Evolutionary conservation across 768 basidiomycete species (phyloP).

Genomic region (Leccinum subtestaceum): DNA sequence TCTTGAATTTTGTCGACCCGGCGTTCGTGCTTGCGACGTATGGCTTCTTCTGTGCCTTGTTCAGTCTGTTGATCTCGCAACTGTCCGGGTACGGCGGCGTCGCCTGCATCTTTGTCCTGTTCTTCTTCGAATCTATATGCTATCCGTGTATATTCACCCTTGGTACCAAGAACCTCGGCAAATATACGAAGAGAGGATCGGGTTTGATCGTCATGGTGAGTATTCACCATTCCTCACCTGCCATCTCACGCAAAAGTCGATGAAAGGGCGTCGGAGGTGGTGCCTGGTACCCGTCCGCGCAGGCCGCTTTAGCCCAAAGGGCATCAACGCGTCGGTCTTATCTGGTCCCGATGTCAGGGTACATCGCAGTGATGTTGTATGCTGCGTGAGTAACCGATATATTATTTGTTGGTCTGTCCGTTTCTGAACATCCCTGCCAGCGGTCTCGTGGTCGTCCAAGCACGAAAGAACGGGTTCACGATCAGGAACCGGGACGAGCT

Average conservation of each 20-base stretch:
- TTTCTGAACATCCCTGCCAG: conserved; percentile 28
- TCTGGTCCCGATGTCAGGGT: conserved; percentile 58
- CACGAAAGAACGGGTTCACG: conserved; percentile 47
- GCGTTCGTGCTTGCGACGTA: conserved; percentile 59
- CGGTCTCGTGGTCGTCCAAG: conserved; percentile 52
- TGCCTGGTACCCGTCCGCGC: conserved; percentile 67
- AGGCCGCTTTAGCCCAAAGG: conserved; percentile 52
- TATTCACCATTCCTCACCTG: background rate
- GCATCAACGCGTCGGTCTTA: conserved; percentile 53
- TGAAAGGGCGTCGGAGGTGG: conserved; percentile 58
- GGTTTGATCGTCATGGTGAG: conserved; percentile 61
- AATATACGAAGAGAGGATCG: conserved; percentile 58
- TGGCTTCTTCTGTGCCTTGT: conserved; percentile 48
- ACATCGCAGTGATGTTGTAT: conserved; percentile 55
- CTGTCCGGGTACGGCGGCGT: conserved; percentile 54
- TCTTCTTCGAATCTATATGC: conserved; percentile 78
- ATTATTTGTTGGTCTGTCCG: background rate
- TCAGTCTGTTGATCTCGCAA: conserved; percentile 50
- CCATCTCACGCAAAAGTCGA: background rate
- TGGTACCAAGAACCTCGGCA: conserved; percentile 61
- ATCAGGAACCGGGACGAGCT: conserved; percentile 47
- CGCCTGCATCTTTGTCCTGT: conserved; percentile 59
- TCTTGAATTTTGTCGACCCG: conserved; percentile 64
- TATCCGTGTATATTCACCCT: conserved; percentile 69
- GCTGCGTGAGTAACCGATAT: conserved; percentile 42